phyloP scores from a whole-genome alignment of 352 stramenopile species.

The Phytopythium oedochilum region DNA sequence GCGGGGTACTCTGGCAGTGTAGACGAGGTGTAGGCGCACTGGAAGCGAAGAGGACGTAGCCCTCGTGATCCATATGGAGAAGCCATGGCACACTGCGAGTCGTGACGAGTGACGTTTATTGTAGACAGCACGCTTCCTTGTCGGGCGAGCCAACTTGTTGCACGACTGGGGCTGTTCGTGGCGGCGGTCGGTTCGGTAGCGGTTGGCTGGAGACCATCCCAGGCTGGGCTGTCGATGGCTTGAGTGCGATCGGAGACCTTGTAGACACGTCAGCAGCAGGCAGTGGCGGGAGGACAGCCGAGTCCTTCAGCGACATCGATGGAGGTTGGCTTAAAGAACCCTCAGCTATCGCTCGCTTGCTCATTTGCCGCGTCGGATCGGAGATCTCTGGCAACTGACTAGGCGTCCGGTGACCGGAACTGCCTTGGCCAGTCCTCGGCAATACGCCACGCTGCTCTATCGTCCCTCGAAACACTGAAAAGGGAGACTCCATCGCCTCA shows the following conservation, averaged over 20 bases:
- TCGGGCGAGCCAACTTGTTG: background rate
- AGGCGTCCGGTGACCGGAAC: background rate
- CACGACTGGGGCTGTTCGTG: background rate
- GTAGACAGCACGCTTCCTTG: background rate
- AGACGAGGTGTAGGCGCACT: constrained; percentile 53
- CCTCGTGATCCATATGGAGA: no score
- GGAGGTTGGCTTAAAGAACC: background rate
- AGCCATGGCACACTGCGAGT: no score
- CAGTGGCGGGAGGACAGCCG: background rate
- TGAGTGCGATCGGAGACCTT: background rate
- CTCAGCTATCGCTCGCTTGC: background rate
- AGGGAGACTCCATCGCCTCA: background rate
- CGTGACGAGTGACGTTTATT: background rate
- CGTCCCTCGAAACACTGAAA: background rate
- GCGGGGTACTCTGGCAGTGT: constrained; percentile 59
- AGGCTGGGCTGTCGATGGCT: background rate
- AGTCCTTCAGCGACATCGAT: background rate
- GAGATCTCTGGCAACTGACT: background rate
- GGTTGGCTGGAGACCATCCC: background rate
- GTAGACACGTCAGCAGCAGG: background rate
- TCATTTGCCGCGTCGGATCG: background rate
- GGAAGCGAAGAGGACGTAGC: no score
- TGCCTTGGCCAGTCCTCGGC: background rate
- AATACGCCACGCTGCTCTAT: background rate
- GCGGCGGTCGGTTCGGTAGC: background rate